These are phyloP conservation scores for Exophiala spinifera DNA, from an alignment of 2,329 filamentous ascomycete genomes.

Conservation along the genomic window DNA sequence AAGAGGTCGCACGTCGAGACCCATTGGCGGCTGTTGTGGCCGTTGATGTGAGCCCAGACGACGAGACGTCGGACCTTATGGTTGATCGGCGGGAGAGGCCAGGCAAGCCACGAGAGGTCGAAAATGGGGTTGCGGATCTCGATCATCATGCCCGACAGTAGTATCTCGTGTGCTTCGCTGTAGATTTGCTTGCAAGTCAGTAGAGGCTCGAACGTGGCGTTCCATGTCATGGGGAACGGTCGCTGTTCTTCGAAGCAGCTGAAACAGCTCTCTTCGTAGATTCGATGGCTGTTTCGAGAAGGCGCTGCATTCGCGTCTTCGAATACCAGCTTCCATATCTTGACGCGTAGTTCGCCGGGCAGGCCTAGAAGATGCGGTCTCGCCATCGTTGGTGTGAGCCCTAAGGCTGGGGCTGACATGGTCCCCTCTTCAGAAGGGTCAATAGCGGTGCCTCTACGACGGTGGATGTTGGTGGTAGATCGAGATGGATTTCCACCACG, in stretches of 20 bases:
- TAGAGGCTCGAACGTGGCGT: slow-evolving; percentile 10
- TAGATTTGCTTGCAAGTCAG: slow-evolving; percentile 20
- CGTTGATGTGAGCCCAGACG: slow-evolving; percentile 13
- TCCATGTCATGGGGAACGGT: background rate
- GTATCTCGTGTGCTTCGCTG: slow-evolving; percentile 8
- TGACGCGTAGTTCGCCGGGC: slow-evolving; percentile 17
- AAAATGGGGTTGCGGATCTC: slow-evolving; percentile 1
- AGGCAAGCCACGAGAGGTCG: background rate
- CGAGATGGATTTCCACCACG: no score
- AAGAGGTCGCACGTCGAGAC: slow-evolving; percentile 1
- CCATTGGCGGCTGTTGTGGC: slow-evolving; percentile 11
- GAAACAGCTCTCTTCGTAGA: background rate
- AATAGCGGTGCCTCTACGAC: no score
- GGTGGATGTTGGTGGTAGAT: no score
- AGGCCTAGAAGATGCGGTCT: slow-evolving; percentile 18
- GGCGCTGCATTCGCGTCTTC: slow-evolving; percentile 4
- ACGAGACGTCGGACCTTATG: slow-evolving; percentile 6
- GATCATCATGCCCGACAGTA: slow-evolving; percentile 3
- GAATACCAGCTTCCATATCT: slow-evolving; percentile 18
- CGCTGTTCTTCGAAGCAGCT: slow-evolving; percentile 1
- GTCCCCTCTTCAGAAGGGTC: no score
- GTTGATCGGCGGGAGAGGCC: slow-evolving; percentile 2
- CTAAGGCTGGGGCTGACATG: no score
- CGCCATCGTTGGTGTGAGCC: background rate
- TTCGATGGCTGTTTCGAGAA: background rate